Percentiles rank a stretch among this genome's conserved stretches.
phyloP scores from a whole-genome alignment of 2,329 filamentous ascomycete genomes.

The Pseudocercospora musae region DNA sequence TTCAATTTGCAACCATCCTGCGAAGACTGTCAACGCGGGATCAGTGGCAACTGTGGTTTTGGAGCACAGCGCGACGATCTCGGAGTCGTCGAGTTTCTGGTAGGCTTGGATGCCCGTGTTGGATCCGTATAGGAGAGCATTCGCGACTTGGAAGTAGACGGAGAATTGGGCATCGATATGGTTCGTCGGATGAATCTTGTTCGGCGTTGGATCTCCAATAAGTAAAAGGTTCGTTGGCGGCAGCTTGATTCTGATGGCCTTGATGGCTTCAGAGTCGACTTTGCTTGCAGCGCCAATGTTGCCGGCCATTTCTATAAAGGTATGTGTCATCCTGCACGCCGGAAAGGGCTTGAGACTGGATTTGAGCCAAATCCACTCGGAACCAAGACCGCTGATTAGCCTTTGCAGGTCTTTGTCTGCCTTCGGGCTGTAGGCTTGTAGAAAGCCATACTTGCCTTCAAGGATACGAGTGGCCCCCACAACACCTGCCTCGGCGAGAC shows the following conservation, averaged over 20 bases:
- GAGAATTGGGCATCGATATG: slow-evolving; percentile 38
- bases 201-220: slow-evolving; percentile 35
- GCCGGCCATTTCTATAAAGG: slow-evolving; percentile 32
- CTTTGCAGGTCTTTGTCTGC: slow-evolving; percentile 23
- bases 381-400: slow-evolving; percentile 23
- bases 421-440: slow-evolving; percentile 32
- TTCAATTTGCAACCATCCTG: slow-evolving; percentile 22
- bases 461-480: slow-evolving; percentile 28
- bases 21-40: slow-evolving; percentile 23
- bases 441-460: slow-evolving; percentile 32
- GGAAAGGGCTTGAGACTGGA: slow-evolving; percentile 32
- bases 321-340: slow-evolving; percentile 35
- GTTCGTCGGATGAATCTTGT: slow-evolving; percentile 37
- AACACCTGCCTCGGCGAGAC: slow-evolving; percentile 37
- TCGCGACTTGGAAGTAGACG: slow-evolving; percentile 36
- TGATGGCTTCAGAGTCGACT: slow-evolving; percentile 18
- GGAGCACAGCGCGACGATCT: slow-evolving; percentile 25
- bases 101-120: slow-evolving; percentile 30
- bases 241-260: slow-evolving; percentile 23
- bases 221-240: slow-evolving; percentile 27
- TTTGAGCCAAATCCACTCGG: slow-evolving; percentile 28
- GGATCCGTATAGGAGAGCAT: slow-evolving; percentile 30
- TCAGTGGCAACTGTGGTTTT: slow-evolving; percentile 27
- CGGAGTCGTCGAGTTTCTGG: slow-evolving; percentile 24
- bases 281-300: slow-evolving; percentile 13